Percentiles rank a stretch among this genome's conserved stretches.
phyloP scores from a whole-genome alignment of 768 basidiomycete species.

The Tephrocybe sp. region DNA sequence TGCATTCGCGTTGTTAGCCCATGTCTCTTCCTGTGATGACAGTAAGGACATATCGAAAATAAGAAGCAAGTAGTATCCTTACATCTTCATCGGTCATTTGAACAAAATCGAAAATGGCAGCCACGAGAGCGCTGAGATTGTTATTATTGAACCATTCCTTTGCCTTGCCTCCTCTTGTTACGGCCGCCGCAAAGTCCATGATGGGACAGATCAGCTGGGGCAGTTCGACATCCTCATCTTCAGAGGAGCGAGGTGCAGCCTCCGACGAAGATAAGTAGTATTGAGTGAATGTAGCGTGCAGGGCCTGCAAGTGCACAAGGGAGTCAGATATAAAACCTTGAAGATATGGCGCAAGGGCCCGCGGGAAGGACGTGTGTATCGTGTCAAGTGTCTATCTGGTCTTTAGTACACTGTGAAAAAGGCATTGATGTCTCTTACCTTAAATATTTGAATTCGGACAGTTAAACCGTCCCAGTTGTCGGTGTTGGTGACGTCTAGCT shows the following conservation, averaged over 20 bases:
- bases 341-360: conserved; percentile 63
- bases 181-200: conserved; percentile 74
- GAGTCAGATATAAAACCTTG: conserved; percentile 58
- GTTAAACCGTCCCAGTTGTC: conserved; percentile 81
- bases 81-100: conserved; percentile 94
- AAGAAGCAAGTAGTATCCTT: conserved; percentile 24
- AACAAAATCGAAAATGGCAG: conserved; percentile 62
- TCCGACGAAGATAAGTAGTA: conserved; percentile 62
- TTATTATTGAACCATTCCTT: conserved; percentile 60
- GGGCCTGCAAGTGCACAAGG: conserved; percentile 55
- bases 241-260: conserved; percentile 61
- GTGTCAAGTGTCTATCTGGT: conserved; percentile 69
- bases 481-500: conserved; percentile 56
- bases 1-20: conserved; percentile 86
- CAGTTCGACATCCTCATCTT: conserved; percentile 77
- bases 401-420: background rate
- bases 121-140: conserved; percentile 52
- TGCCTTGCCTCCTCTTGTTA: conserved; percentile 63
- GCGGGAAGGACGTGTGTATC: conserved; percentile 82
- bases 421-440: conserved; percentile 42
- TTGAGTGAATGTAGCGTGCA: conserved; percentile 59
- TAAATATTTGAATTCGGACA: conserved; percentile 83
- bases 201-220: conserved; percentile 76
- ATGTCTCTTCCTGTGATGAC: conserved; percentile 90
- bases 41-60: conserved; percentile 1